These are phyloP conservation scores for Raphidocelis subcapitata DNA, from an alignment of 139 green algal species.

Conservation along the genomic window DNA sequence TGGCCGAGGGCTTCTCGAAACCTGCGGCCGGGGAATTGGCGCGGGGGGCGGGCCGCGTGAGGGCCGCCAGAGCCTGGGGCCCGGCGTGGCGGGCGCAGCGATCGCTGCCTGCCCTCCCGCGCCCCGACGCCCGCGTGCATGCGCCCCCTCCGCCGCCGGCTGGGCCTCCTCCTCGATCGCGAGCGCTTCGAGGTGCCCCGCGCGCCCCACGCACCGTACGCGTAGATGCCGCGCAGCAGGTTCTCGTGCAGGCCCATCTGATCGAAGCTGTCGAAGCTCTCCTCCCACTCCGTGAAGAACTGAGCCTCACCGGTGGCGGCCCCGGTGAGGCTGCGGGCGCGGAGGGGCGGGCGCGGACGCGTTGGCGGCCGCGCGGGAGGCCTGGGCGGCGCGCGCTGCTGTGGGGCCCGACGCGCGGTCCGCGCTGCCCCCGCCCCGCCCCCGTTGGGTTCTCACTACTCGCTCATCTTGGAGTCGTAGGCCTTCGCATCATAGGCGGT, in stretches of 20 bases:
- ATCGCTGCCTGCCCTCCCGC: not conserved
- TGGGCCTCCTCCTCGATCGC: too few species aligned
- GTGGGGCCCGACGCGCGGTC: too few species aligned
- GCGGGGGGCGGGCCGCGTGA: not conserved
- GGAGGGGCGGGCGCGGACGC: too few species aligned
- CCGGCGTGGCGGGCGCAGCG: not conserved
- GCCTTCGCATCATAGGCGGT: slow-evolving; percentile 54
- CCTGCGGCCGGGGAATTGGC: slow-evolving; percentile 39
- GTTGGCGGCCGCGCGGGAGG: too few species aligned
- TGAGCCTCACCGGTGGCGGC: not conserved
- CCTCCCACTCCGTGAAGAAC: slow-evolving; percentile 97
- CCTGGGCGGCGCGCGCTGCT: too few species aligned
- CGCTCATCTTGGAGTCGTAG: slow-evolving; percentile 63
- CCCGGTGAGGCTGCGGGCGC: not conserved
- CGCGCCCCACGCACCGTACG: slow-evolving; percentile 96
- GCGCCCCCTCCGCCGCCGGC: not conserved
- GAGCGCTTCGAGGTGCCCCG: too few species aligned
- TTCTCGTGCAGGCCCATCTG: slow-evolving; percentile 98
- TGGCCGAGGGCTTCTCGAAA: slow-evolving; percentile 99
- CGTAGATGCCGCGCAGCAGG: slow-evolving; percentile 98
- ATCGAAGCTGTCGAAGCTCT: slow-evolving; percentile 97
- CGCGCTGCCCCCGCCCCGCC: too few species aligned
- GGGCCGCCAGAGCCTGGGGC: not conserved
- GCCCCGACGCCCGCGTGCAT: not conserved
- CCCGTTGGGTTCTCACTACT: slow-evolving; percentile 39